Conservation (phyloP, 1,284 basidiomycete species). For the Cryptococcus hybrid region DNA sequence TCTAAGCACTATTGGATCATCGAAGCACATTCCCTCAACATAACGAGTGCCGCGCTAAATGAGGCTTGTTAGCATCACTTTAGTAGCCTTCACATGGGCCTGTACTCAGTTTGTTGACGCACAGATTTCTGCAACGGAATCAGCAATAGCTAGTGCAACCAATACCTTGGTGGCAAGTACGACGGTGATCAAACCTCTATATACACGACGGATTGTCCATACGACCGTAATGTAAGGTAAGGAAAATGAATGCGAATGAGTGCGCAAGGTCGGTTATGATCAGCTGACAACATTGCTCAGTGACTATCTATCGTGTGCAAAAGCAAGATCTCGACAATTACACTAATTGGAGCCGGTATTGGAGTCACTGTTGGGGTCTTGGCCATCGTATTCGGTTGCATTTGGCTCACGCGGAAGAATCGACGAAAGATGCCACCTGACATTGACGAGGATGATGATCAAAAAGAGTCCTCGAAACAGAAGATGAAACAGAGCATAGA, state of each 20-base stretch:
- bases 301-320: slow-evolving; percentile 26
- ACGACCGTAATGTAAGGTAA: not conserved
- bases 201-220: not conserved
- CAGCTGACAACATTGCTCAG: slow-evolving; percentile 3
- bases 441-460: slow-evolving; percentile 1
- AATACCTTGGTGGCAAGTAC: not conserved
- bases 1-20: too few species aligned
- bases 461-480: not conserved
- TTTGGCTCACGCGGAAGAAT: slow-evolving; percentile 19
- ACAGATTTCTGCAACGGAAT: not conserved
- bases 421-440: not conserved
- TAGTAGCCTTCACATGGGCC: not conserved
- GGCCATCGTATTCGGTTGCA: slow-evolving; percentile 20
- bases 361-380: slow-evolving; percentile 25
- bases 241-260: not conserved
- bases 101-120: not conserved
- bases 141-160: not conserved
- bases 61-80: too few species aligned
- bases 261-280: not conserved
- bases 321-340: slow-evolving; percentile 22
- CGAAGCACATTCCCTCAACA: too few species aligned
- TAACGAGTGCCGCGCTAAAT: too few species aligned
- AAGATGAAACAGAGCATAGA: not conserved
- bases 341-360: slow-evolving; percentile 27
- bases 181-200: not conserved